These are phyloP conservation scores for Geotrichum fermentans DNA, from an alignment of 1,139 yeast genomes.

Conservation along the genomic window DNA sequence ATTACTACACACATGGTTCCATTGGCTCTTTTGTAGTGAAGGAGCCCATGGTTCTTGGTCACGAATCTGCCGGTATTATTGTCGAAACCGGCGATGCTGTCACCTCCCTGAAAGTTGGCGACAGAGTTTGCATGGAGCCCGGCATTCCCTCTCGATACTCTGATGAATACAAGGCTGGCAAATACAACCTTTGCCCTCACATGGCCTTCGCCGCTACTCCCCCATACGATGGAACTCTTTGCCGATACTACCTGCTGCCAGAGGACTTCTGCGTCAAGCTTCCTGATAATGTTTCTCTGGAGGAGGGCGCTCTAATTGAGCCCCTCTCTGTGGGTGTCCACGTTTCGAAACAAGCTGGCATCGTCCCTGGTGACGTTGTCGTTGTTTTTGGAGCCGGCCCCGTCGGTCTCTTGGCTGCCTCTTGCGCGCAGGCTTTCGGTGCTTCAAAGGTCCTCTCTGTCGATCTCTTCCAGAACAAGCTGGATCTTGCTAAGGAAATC, in stretches of 20 bases:
- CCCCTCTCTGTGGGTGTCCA: constrained; percentile 86
- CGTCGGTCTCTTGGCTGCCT: constrained; percentile 76
- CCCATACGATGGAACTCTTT: constrained; percentile 62
- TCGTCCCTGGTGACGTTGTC: constrained; percentile 67
- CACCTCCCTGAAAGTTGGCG: constrained; percentile 39
- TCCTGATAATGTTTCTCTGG: constrained; percentile 70
- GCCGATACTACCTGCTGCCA: constrained; percentile 68
- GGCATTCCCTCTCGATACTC: constrained; percentile 78
- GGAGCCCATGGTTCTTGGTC: constrained; percentile 50
- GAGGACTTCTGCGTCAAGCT: constrained; percentile 78
- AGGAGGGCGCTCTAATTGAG: constrained; percentile 85
- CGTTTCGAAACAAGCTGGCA: constrained; percentile 64
- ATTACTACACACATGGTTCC: constrained; percentile 72
- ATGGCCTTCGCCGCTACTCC: constrained; percentile 91
- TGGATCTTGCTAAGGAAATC: constrained; percentile 55
- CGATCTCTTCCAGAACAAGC: constrained; percentile 57
- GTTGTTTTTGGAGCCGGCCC: constrained; percentile 93
- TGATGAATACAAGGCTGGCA: constrained; percentile 68
- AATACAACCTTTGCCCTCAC: constrained; percentile 73
- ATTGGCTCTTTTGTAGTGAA: constrained; percentile 52
- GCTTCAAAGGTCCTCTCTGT: constrained; percentile 65
- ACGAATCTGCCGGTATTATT: constrained; percentile 69
- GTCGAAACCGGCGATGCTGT: constrained; percentile 63
- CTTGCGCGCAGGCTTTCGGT: constrained; percentile 77
- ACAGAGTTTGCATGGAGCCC: constrained; percentile 63